Conservation (phyloP, 371 early-diverging fungal genomes). For the Funneliformis caledonium region DNA sequence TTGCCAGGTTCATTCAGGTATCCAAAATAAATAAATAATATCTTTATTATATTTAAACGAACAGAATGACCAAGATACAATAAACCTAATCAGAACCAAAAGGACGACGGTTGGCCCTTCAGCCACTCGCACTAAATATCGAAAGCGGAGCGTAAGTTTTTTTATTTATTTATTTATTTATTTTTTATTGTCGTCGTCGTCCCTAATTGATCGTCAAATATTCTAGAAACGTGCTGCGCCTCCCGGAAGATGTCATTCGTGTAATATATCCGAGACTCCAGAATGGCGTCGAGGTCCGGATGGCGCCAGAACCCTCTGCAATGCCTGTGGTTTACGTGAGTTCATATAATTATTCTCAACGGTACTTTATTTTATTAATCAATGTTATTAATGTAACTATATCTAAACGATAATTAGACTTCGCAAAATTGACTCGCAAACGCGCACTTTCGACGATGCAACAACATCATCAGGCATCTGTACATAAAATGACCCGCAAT, state of each 20-base stretch:
- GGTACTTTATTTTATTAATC: not conserved
- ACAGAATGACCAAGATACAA: not conserved
- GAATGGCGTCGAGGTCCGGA: conserved; percentile 76
- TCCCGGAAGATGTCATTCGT: conserved; percentile 45
- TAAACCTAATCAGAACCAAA: conserved; percentile 1
- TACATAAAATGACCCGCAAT: not conserved
- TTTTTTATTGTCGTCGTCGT: not conserved
- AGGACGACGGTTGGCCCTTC: not conserved
- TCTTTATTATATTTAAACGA: not conserved
- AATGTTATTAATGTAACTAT: not conserved
- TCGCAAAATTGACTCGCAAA: conserved; percentile 38
- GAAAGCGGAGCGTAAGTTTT: conserved; percentile 35
- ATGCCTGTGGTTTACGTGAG: conserved; percentile 64
- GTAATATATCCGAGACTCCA: conserved; percentile 68
- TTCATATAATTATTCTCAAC: not conserved
- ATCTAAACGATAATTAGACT: not conserved
- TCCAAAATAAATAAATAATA: not conserved
- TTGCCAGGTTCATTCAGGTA: no score
- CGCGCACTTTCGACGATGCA: conserved; percentile 16
- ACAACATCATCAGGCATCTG: conserved; percentile 12
- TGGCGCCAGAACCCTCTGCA: conserved; percentile 70
- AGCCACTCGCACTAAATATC: conserved; percentile 28
- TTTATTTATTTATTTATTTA: not conserved
- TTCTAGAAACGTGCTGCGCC: conserved; percentile 41
- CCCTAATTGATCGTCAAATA: not conserved